Conservation (phyloP, 2,329 filamentous ascomycete species). For the Aspergillus brasiliensis region DNA sequence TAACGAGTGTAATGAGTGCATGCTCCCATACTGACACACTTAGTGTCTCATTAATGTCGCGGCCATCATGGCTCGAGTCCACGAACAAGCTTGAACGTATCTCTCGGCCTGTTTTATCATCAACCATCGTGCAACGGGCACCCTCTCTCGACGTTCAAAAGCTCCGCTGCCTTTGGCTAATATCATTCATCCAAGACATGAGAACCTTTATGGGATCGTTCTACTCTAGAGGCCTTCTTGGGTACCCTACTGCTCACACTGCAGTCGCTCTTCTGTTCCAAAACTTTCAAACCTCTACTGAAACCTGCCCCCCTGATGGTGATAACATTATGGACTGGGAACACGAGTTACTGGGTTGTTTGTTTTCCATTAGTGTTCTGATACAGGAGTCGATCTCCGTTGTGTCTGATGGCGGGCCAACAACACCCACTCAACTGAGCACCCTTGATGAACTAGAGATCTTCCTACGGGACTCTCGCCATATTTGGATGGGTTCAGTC, state of each 20-base stretch:
- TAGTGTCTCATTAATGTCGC: slow-evolving; percentile 32
- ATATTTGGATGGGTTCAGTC: slow-evolving; percentile 15
- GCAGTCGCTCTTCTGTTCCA: slow-evolving; percentile 21
- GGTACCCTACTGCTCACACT: slow-evolving; percentile 16
- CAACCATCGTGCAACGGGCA: neutral
- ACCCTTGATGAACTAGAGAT: slow-evolving; percentile 11
- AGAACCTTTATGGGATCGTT: slow-evolving; percentile 28
- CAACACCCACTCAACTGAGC: too few relatives aligned
- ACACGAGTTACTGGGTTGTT: slow-evolving; percentile 16
- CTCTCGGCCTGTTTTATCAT: slow-evolving; percentile 16
- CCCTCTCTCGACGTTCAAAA: slow-evolving; percentile 25
- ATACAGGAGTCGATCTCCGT: slow-evolving; percentile 22
- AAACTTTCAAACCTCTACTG: slow-evolving; percentile 11
- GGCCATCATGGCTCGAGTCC: slow-evolving; percentile 32
- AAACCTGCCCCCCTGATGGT: slow-evolving; percentile 7
- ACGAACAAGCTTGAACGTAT: slow-evolving; percentile 24
- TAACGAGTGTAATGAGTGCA: too few relatives aligned
- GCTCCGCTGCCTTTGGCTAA: slow-evolving; percentile 32
- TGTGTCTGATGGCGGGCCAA: neutral
- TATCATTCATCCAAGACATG: slow-evolving; percentile 35
- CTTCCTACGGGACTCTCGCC: slow-evolving; percentile 7
- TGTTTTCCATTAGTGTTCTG: slow-evolving; percentile 23
- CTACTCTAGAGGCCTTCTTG: slow-evolving; percentile 16
- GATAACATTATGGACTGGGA: too few relatives aligned
- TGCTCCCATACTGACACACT: neutral